Evolutionary conservation across 495 filamentous ascomycete species (phyloP), one percentile per base, ranked within the genome.

Genomic region (Hypoxylon perforatum): DNA sequence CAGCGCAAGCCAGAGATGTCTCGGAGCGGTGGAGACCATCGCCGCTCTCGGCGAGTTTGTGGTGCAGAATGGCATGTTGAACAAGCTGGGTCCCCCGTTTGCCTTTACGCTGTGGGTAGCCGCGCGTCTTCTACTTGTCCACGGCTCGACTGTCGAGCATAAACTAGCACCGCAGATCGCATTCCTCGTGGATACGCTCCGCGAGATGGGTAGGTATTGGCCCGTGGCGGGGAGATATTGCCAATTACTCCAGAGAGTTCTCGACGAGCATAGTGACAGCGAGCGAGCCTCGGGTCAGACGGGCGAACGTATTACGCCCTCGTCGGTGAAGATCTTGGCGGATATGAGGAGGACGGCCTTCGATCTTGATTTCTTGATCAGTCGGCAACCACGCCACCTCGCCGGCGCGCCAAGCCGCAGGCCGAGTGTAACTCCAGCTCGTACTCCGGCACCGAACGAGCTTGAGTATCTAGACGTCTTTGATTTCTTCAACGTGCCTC

Each of bases 381-480:
- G 91, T 1, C 86, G 91, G 11, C 93, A 95, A 73, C 92, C 92
- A 6, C 82, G 85, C 38, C 84, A 81, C 76, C 75, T 70, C 61
- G 75, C 68, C 30, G 81, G 75, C 70, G 70, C 65, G 56, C 47
- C 48, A 50, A 77, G 73, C 38, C 73, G 76, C 3, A 65, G 80
- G 15, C 75, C 76, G 1, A 82, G 78, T 69, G 77, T 75, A 64
- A 80, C 78, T 6, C 76, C 82, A 0, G 81, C 81, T 9, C 80
- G 86, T 23, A 92, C 86, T 56, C 88, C 87, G n/a, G 90, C 85
- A 9, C 85, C 89, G 8, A 91, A 93, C 72, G 91, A 96, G 56
- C 80, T 95, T 10, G 93, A 96, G 67, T 96, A 94, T 69, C 78
- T 96, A n/a, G 92, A 97, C 71, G 91, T 96, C 1, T 97, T 97